Conservation (phyloP, 371 early-diverging fungal species). For the Catenaria anguillulae region DNA sequence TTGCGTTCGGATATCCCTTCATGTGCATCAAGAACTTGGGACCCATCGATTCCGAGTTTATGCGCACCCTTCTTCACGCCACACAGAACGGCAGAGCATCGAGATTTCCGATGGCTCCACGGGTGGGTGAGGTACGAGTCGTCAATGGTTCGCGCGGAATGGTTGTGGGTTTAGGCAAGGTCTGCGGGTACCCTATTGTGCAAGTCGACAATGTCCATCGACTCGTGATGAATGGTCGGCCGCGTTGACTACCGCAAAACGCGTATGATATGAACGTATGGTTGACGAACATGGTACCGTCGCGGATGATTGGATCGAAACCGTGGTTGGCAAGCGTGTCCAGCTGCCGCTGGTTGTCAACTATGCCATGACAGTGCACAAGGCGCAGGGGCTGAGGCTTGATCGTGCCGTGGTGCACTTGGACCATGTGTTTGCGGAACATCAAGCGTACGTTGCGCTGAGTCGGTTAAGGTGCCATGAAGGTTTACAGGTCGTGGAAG, state of each 20-base stretch:
- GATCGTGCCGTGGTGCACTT: neutral
- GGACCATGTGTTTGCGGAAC: neutral
- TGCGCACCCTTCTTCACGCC: too few relatives aligned
- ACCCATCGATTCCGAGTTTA: neutral
- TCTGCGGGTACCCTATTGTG: neutral
- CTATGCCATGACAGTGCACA: neutral
- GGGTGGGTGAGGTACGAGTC: too few relatives aligned
- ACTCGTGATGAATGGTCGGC: too few relatives aligned
- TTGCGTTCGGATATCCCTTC: neutral
- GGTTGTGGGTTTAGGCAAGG: neutral
- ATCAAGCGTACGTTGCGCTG: slow-evolving; percentile 1
- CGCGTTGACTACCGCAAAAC: too few relatives aligned
- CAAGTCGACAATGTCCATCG: too few relatives aligned
- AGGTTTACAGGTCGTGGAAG: neutral
- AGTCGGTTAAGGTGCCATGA: neutral
- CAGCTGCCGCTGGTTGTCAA: neutral
- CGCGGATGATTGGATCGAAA: too few relatives aligned
- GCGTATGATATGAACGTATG: too few relatives aligned
- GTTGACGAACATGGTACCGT: too few relatives aligned
- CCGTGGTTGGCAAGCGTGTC: neutral
- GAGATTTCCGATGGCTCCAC: too few relatives aligned
- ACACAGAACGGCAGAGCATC: too few relatives aligned
- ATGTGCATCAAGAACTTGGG: neutral
- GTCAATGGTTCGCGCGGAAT: neutral
- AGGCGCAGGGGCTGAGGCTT: slow-evolving; percentile 1